These are phyloP conservation scores for Rhazya stricta DNA, from an alignment of 257 asterid species.

Conservation along the genomic window DNA sequence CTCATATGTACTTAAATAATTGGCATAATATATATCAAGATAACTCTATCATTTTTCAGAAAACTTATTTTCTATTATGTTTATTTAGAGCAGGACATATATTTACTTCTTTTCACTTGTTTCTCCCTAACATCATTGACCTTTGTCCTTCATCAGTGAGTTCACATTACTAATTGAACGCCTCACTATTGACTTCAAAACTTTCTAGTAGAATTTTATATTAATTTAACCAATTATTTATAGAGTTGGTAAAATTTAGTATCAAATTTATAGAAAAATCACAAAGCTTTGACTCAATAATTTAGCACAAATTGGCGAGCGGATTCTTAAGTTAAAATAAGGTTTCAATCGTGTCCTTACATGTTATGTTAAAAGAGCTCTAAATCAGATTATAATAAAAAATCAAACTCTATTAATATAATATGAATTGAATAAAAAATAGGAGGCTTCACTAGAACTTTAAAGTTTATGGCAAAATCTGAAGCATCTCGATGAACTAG, in stretches of 20 bases:
- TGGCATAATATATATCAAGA: too few relatives aligned
- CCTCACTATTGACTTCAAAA: neutral
- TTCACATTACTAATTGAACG: neutral
- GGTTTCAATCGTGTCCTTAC: too few relatives aligned
- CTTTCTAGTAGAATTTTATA: neutral
- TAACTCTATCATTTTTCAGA: too few relatives aligned
- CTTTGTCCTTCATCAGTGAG: neutral
- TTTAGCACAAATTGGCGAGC: too few relatives aligned
- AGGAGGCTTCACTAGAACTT: neutral
- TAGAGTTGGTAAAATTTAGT: neutral
- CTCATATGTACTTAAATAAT: too few relatives aligned
- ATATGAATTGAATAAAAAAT: too few relatives aligned
- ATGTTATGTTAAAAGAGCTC: too few relatives aligned
- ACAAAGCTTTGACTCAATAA: too few relatives aligned
- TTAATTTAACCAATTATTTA: neutral
- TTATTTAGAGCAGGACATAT: neutral
- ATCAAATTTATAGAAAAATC: too few relatives aligned
- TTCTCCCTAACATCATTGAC: neutral
- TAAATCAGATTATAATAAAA: too few relatives aligned
- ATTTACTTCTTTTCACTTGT: neutral
- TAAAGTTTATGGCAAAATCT: neutral
- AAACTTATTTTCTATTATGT: neutral
- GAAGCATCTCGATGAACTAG: neutral
- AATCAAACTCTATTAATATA: too few relatives aligned
- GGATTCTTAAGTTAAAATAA: too few relatives aligned